A percentile compares a stretch with the other conserved stretches of the same genome.
These are phyloP conservation scores for Boletus smithii DNA, from an alignment of 1,284 basidiomycete species.

Conservation along the genomic window DNA sequence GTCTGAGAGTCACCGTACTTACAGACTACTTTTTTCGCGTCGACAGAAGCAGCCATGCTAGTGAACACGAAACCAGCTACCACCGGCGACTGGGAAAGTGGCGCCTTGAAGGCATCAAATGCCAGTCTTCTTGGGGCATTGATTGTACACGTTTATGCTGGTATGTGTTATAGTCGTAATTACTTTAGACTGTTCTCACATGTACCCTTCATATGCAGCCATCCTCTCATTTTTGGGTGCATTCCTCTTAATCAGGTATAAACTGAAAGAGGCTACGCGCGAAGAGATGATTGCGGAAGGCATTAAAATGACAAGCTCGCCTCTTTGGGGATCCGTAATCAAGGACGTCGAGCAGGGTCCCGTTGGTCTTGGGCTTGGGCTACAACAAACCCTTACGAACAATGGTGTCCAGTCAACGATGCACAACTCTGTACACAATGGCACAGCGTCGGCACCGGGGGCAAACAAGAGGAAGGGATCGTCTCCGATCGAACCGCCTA, in stretches of 20 bases:
- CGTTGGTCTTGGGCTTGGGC: not conserved
- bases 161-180: conserved; percentile 31
- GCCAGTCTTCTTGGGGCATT: conserved; percentile 49
- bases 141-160: conserved; percentile 51
- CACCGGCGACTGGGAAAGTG: not conserved
- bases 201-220: conserved; percentile 32
- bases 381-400: conserved; percentile 1
- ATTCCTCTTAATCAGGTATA: conserved; percentile 55
- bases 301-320: conserved; percentile 22
- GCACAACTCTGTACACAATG: not conserved
- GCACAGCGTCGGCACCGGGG: not conserved
- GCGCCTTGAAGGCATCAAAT: conserved; percentile 39
- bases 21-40: conserved; percentile 63
- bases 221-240: conserved; percentile 56
- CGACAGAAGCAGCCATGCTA: conserved; percentile 51
- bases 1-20: conserved; percentile 1
- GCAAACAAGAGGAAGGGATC: not conserved
- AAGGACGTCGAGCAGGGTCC: conserved; percentile 18
- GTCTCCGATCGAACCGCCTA: conserved; percentile 14
- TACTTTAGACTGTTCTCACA: not conserved
- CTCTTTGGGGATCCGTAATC: conserved; percentile 5
- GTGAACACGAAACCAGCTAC: conserved; percentile 39
- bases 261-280: conserved; percentile 47
- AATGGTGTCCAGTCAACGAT: not conserved
- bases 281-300: conserved; percentile 37